Evolutionary conservation across 2,329 filamentous ascomycete species (phyloP), one percentile per base, ranked within the genome.

Genomic region (Aspergillus transmontanensis): DNA sequence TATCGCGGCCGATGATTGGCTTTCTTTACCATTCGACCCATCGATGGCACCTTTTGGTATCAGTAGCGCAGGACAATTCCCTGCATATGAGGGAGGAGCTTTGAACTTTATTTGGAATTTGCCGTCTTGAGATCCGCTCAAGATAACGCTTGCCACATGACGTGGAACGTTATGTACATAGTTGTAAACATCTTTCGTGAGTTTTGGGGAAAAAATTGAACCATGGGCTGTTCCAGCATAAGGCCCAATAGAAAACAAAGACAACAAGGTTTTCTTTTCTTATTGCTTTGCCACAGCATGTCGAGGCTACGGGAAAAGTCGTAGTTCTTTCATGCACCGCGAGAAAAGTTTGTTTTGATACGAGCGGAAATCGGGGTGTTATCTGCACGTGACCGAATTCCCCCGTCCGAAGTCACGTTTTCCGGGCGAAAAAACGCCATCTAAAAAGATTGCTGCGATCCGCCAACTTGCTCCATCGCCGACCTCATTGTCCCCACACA

Each of bases 71-170:
- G 75, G 72, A 9, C 78, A 79, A 59, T 77, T 78, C 55, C 76
- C 78, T 23, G 77, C 77, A 23, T 76, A 78, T 63, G 78, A 79
- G 62, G 76, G 76, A 5, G 75, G 76, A 2, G 74, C 73, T 12
- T 66, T 81, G 61, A 77, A 81, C 65, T 81, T 81, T 61, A 76
- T 81, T 30, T 81, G 77, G 78, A 81, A 81, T 68, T 63, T 80
- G 57, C 78, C 78, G 32, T 73, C 74, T 16, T 79, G 67, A 73
- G 43, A 73, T 23, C 9, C 19, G 23, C 11, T 39, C 34, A 73
- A 16, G 73, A 69, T 3, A 26, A 23, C 19, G 5, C 26, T 60
- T 55, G 58, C 48, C 58, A 60, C 58, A 55, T 39, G 51, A 39
- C 32, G 51, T 55, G 26, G 16, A 26, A 28, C 19, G 14, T 26